Base-by-base conservation (phyloP, 495 filamentous ascomycete species). In the Penicillium maclennaniae region DNA sequence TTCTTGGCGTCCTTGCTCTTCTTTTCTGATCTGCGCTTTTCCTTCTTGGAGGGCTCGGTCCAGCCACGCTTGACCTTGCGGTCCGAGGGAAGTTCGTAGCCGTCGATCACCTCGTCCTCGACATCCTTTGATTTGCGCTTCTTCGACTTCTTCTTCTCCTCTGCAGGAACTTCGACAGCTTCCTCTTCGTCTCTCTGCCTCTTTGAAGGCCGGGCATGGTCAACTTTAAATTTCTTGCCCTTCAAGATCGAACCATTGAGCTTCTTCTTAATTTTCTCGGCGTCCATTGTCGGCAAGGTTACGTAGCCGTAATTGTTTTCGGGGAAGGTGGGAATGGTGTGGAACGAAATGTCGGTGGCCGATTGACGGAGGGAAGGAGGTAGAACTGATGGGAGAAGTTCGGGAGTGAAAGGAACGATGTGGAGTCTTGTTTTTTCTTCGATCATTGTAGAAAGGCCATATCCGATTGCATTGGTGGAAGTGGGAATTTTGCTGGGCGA, bases 221-320 rank as follows among this genome's bases (percentile, higher is more conserved):
- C 88, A 31, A 98, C 80, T 42, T 83, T 81, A 53, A 97, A 82
- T 67, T 96, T 97, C 39, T 79, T 77, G 28, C 93, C 93, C 52
- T 86, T 95, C 21, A 97, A 71, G 14, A 91, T 85, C 6, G 86
- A 81, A 8, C 92, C 92, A 74, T 96, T 87, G n/a, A 97, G 78
- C 65, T 95, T 97, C 77, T 90, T 92, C 69, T 85, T 88, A 26
- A 97, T 72, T 62, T 91, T 95, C 4, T 92, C 85, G 6, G 91
- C 93, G 55, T 93, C 90, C 69, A 84, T 81, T 2, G 62, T 68
- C 0, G 92, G 90, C 19, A 97, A 68, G 17, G 92, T 88, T 43
- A 97, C 70, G 72, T 87, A 98, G 43, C 91, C 93, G 86, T 89
- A 98, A 34, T 78, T 81, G 62, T 83, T 87, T 51, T 98, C 92